Percentiles rank a stretch among this genome's conserved stretches.
Conservation (phyloP, 495 filamentous ascomycete species). For the Glarea lozoyensis region DNA sequence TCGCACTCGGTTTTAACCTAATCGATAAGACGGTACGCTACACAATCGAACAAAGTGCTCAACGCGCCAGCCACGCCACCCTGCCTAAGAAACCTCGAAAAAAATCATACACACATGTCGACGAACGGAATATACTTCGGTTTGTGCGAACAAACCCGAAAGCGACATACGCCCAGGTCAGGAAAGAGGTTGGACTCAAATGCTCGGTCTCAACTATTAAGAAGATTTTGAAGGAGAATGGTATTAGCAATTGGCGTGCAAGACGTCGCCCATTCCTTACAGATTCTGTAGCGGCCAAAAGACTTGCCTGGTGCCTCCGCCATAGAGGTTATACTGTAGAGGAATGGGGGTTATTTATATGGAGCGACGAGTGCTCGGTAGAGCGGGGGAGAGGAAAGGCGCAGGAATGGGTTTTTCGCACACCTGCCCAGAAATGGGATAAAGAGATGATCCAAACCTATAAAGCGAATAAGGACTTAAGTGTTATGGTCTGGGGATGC, state of each 20-base stretch:
- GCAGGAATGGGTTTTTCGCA: slow-evolving; percentile 12
- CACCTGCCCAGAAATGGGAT: slow-evolving; percentile 13
- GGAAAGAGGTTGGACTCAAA: background rate
- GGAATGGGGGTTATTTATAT: slow-evolving; percentile 15
- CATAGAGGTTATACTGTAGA: slow-evolving; percentile 4
- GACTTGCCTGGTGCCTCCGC: slow-evolving; percentile 8
- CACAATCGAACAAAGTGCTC: too few relatives aligned
- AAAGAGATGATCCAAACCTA: slow-evolving; percentile 12
- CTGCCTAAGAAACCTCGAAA: too few relatives aligned
- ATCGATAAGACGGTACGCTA: too few relatives aligned
- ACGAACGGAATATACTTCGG: background rate
- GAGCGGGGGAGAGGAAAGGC: slow-evolving; percentile 14
- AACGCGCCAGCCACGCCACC: too few relatives aligned
- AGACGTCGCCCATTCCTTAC: slow-evolving; percentile 7
- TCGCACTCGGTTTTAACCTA: too few relatives aligned
- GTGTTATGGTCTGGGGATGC: slow-evolving; percentile 18
- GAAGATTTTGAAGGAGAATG: background rate
- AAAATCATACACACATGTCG: background rate
- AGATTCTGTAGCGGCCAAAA: slow-evolving; percentile 5
- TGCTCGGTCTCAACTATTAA: background rate
- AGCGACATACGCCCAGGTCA: background rate
- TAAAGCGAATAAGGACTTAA: slow-evolving; percentile 15
- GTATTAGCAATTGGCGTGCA: slow-evolving; percentile 3
- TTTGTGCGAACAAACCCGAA: background rate
- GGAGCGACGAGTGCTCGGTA: slow-evolving; percentile 17